Evolutionary conservation across 1,139 yeast species (phyloP).

Genomic region (Suhomyces wounanorum): DNA sequence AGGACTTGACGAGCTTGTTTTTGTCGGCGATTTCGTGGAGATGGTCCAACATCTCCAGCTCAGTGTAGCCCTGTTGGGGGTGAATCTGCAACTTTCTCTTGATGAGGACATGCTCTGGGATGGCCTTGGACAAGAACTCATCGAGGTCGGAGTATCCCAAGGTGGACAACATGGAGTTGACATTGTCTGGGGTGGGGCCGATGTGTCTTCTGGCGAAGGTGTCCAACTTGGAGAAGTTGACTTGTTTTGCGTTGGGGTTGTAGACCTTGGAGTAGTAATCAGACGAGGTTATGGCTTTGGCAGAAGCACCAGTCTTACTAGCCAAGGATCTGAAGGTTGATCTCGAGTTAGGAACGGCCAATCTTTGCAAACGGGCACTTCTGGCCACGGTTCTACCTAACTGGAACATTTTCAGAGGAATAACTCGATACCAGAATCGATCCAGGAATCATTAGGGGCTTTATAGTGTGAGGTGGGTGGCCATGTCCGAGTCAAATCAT

Average conservation of each 20-base stretch:
- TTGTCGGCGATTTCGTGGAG: conserved; percentile 69
- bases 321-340: conserved; percentile 8
- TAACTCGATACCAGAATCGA: neutral
- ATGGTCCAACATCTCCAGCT: conserved; percentile 74
- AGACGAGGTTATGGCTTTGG: conserved; percentile 49
- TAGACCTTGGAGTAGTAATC: conserved; percentile 43
- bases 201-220: conserved; percentile 89
- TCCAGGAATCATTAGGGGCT: neutral
- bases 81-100: conserved; percentile 63
- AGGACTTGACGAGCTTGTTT: conserved; percentile 69
- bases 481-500: conserved; percentile 11
- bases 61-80: conserved; percentile 76
- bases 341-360: conserved; percentile 1
- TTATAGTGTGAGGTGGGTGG: neutral
- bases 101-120: conserved; percentile 74
- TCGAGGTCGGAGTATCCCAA: conserved; percentile 71
- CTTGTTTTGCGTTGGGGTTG: conserved; percentile 33
- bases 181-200: conserved; percentile 74
- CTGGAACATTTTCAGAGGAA: conserved; percentile 9
- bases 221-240: conserved; percentile 54
- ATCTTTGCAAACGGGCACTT: conserved; percentile 12
- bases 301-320: conserved; percentile 7
- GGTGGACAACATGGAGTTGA: conserved; percentile 60
- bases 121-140: conserved; percentile 68
- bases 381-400: conserved; percentile 10